Conservation (phyloP, 805 yeast species). For the Kuraishia molischiana region DNA sequence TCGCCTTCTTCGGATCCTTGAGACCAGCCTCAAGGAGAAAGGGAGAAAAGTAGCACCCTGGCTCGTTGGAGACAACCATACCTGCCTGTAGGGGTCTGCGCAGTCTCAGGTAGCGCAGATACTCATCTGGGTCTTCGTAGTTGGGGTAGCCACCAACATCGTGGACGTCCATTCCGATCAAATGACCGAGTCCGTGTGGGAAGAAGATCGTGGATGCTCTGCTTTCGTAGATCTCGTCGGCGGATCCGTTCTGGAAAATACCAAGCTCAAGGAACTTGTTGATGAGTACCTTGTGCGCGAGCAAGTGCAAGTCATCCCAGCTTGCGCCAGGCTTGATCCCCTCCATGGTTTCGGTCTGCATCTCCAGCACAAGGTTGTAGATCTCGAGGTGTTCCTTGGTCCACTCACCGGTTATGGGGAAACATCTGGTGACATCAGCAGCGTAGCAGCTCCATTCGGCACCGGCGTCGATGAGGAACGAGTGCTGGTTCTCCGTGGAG, state of each 20-base stretch:
- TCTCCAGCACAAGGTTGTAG: conserved; percentile 68
- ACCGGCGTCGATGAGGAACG: conserved; percentile 89
- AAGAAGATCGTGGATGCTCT: conserved; percentile 70
- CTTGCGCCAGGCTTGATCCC: conserved; percentile 67
- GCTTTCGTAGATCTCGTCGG: conserved; percentile 59
- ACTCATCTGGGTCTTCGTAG: conserved; percentile 74
- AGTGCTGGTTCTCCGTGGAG: conserved; percentile 41
- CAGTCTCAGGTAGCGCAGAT: conserved; percentile 68
- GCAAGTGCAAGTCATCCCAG: conserved; percentile 81
- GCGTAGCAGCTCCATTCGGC: conserved; percentile 95
- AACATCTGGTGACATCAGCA: conserved; percentile 89
- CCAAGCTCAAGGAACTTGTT: conserved; percentile 66
- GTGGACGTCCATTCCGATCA: conserved; percentile 91
- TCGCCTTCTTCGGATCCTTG: conserved; percentile 35
- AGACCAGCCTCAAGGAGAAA: conserved; percentile 61
- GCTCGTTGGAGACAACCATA: conserved; percentile 92
- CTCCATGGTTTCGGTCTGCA: conserved; percentile 72
- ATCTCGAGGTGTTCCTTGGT: conserved; percentile 77
- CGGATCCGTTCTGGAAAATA: conserved; percentile 47
- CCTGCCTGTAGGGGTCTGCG: conserved; percentile 62
- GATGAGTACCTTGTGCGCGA: conserved; percentile 72
- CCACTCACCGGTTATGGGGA: conserved; percentile 89
- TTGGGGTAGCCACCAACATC: conserved; percentile 89
- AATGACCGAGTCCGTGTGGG: conserved; percentile 95
- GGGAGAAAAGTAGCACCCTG: conserved; percentile 88